Base-by-base conservation (phyloP, 2,329 filamentous ascomycete genomes). In the Sporothrix euskadiensis region DNA sequence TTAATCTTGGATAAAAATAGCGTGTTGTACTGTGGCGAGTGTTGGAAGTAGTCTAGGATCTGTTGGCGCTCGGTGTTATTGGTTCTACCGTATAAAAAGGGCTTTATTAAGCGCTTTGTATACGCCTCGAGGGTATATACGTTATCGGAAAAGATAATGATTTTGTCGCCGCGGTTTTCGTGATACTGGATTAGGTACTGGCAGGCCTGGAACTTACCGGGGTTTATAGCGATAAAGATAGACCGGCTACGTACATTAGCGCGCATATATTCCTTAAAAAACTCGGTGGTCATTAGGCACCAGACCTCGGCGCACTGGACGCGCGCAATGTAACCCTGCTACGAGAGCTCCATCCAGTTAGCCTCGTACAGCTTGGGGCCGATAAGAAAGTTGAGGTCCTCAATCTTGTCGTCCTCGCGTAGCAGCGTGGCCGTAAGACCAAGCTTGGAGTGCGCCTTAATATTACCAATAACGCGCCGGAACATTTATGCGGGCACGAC, bases 141-240 rank as follows among this genome's bases (percentile, higher is more conserved):
- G 77, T 98, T 98, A 81, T 99, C 96, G 0, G 94, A 97, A 81
- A 98, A 98, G 59, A 99, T 95, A 76, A 98, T 98, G 77, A 98
- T 94, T 83, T 98, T 98, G 84, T 98, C 96, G 44, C 96, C 95
- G 75, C 96, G 89, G 72, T 90, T 90, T 82, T 98, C 95, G 81
- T 99, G 96, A 80, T 97, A 98, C 81, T 98, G 93, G 80, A 99
- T 98, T n/a, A 99, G 87, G 79, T 96, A 98, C 80, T 99, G 95
- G 78, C 94, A 97, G 0, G 95, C 94, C 82, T 98, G 96, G 81
- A 98, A 97, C 82, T 99, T 99, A 77, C 91, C 88, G 0, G 96
- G 96, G 79, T 99, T 99, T 94, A 99, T 98, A n/a, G n/a, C n/a
- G 77, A 97, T 97, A 78, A 95, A 98, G 1, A 98, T 88, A 12